Evolutionary conservation across 352 stramenopile species (phyloP), one percentile per base, ranked within the genome.

Genomic region (Phytophthora citrophthora): DNA sequence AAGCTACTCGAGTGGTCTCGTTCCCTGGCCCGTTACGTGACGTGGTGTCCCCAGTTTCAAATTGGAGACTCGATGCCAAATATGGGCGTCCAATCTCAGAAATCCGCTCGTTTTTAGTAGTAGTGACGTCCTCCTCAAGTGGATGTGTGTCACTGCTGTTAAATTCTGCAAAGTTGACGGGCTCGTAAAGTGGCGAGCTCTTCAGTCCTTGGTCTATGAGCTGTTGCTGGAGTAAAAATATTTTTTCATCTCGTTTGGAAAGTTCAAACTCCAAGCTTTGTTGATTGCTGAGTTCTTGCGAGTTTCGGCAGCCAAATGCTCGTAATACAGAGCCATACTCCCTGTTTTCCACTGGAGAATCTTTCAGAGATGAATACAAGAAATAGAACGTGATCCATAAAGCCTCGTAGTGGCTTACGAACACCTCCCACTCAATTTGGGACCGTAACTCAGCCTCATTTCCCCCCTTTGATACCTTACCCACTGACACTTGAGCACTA

Each of bases 321-420:
- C 38, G 18, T 20, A 64, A 13, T 32, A 59, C n/a, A 31, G 29
- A 32, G 29, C 8, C 10, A 32, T 8, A 32, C 6, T 13, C 29
- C 4, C 29, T 13, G 9, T 13, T 34, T 13, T 4, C 39, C n/a
- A 31, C 13, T 1, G 27, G 9, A 3, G 55, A 43, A 29, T 46
- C 12, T 4, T 11, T 13, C 23, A 64, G 2, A 4, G 39, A 40
- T 13, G 54, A 61, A 59, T 66, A 60, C 8, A 77, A 7, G 3
- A 50, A 20, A 15, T 52, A 27, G 18, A 77, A 77, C 1, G 69
- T 45, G 29, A 68, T 55, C 69, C 69, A 77, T 29, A 77, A 54
- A 10, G 39, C 43, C 13, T 74, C 60, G 11, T 73, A 77, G 20
- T 76, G 56, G n/a, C 18, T 45, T 23, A 72, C 15, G 4, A 72